Conservation (phyloP, 768 basidiomycete genomes). For the Kwoniella bestiolae region DNA sequence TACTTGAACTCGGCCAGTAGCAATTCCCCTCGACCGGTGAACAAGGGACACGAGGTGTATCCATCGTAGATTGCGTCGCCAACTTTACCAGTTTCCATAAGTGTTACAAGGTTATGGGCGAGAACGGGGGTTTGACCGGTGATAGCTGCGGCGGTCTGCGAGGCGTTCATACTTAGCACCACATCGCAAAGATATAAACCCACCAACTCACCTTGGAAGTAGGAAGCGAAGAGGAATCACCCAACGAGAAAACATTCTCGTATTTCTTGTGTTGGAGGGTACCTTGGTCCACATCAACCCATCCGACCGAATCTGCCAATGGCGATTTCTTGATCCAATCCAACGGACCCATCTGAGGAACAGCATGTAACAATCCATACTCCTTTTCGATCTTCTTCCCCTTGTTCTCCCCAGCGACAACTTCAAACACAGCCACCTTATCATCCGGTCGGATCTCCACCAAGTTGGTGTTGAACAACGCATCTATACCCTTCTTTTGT, state of each 20-base stretch:
- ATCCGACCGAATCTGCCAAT: conserved; percentile 74
- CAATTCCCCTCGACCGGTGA: conserved; percentile 74
- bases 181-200: neutral
- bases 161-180: too few species aligned
- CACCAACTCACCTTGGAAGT: conserved; percentile 70
- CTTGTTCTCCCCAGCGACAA: conserved; percentile 66
- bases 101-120: conserved; percentile 80
- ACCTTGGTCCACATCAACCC: conserved; percentile 81
- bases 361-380: conserved; percentile 81
- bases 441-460: conserved; percentile 71
- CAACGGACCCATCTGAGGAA: conserved; percentile 90
- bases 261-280: conserved; percentile 85
- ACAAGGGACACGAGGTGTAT: conserved; percentile 61
- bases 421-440: conserved; percentile 83
- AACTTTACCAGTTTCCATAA: conserved; percentile 73
- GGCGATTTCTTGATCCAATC: conserved; percentile 65
- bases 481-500: conserved; percentile 77
- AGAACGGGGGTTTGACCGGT: conserved; percentile 89
- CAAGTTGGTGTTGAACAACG: conserved; percentile 80
- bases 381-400: conserved; percentile 66
- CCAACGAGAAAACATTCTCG: conserved; percentile 83
- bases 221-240: conserved; percentile 89
- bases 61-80: conserved; percentile 78
- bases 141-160: conserved; percentile 87
- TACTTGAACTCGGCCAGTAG: conserved; percentile 95